Evolutionary conservation across 2,329 filamentous ascomycete species (phyloP).

Genomic region (Penicillium sp.): DNA sequence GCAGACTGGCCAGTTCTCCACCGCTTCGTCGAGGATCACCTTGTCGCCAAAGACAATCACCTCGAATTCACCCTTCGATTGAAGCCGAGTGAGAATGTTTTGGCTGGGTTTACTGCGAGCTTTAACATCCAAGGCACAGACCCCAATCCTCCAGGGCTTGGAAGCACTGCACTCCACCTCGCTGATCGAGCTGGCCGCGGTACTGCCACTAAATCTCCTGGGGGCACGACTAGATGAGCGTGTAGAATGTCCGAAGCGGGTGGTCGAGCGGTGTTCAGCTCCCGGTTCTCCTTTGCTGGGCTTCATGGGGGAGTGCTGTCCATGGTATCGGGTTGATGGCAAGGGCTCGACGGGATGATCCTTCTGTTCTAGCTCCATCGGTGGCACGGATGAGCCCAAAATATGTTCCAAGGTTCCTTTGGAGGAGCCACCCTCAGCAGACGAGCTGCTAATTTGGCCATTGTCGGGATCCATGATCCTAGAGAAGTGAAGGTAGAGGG

Average conservation of each 20-base stretch:
- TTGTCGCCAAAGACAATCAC: constrained; percentile 98
- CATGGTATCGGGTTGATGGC: constrained; percentile 12
- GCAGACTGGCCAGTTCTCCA: constrained; percentile 94
- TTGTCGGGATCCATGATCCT: constrained; percentile 24
- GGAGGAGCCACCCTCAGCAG: constrained; percentile 41
- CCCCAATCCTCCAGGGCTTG: constrained; percentile 69
- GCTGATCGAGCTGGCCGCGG: constrained; percentile 75
- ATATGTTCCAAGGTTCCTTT: constrained; percentile 22
- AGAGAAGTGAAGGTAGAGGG: constrained; percentile 2
- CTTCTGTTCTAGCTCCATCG: constrained; percentile 14
- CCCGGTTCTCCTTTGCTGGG: constrained; percentile 19
- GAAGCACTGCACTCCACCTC: constrained; percentile 49
- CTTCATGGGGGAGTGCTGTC: constrained; percentile 15
- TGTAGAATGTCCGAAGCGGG: constrained; percentile 30
- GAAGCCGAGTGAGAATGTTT: constrained; percentile 90
- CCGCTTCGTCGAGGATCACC: constrained; percentile 92
- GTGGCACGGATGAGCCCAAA: constrained; percentile 7
- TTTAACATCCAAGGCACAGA: constrained; percentile 93
- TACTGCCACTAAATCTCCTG: constrained; percentile 76
- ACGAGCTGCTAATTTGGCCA: constrained; percentile 23
- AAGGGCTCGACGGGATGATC: constrained; percentile 9
- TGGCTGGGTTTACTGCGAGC: constrained; percentile 94
- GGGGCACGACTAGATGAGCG: constrained; percentile 66
- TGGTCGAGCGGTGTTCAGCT: constrained; percentile 38
- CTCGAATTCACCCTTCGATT: constrained; percentile 88